A percentile compares a stretch with the other conserved stretches of the same genome.
phyloP scores from a whole-genome alignment of 257 asterid species.

The Jacaranda copaia region DNA sequence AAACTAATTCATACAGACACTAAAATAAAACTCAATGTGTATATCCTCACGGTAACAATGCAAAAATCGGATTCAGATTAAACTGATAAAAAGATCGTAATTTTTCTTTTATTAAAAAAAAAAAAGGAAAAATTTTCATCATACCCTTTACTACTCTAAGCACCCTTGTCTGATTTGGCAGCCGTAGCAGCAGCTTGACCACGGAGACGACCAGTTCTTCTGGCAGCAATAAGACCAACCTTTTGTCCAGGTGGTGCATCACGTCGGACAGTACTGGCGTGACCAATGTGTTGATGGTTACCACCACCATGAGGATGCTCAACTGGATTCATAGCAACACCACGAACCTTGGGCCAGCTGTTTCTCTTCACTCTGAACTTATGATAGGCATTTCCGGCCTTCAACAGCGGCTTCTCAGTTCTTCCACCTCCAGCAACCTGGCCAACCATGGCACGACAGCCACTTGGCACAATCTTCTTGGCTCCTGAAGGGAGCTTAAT shows the following conservation, averaged over 20 bases:
- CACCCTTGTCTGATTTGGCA: slow-evolving; percentile 59
- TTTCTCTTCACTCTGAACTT: slow-evolving; percentile 81
- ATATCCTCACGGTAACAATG: slow-evolving; percentile 32
- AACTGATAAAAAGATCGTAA: neutral
- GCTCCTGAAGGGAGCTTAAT: slow-evolving; percentile 84
- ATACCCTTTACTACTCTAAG: slow-evolving; percentile 19
- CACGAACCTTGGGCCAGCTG: slow-evolving; percentile 87
- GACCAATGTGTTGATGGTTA: slow-evolving; percentile 90
- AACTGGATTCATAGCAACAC: slow-evolving; percentile 89
- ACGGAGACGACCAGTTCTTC: slow-evolving; percentile 83
- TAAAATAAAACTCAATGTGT: slow-evolving; percentile 25
- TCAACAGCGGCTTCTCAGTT: slow-evolving; percentile 78
- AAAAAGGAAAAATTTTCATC: neutral
- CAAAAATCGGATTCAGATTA: slow-evolving; percentile 23
- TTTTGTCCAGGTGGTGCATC: slow-evolving; percentile 90
- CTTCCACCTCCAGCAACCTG: slow-evolving; percentile 91
- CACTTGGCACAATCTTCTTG: slow-evolving; percentile 80
- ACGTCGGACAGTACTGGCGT: slow-evolving; percentile 80
- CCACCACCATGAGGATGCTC: slow-evolving; percentile 94
- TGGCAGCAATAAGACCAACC: slow-evolving; percentile 85
- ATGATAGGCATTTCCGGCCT: slow-evolving; percentile 83
- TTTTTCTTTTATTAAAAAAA: neutral
- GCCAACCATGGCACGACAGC: slow-evolving; percentile 82
- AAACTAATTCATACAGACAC: neutral
- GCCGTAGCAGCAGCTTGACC: slow-evolving; percentile 83